These are phyloP conservation scores for Penicillium sp. DNA, from an alignment of 2,329 filamentous ascomycete genomes.

Conservation along the genomic window DNA sequence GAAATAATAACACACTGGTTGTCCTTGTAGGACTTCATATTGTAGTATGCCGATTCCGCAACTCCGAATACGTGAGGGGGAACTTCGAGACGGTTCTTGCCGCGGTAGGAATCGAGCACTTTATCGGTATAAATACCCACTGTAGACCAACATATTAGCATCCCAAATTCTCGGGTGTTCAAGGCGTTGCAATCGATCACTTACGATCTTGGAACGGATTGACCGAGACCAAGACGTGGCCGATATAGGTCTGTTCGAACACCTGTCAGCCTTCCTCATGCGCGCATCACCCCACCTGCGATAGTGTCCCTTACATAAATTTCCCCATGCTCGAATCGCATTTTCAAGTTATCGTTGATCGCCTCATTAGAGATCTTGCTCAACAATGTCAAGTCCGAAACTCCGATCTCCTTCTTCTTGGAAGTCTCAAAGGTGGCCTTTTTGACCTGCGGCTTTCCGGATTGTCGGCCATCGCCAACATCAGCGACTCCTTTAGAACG, in stretches of 20 bases:
- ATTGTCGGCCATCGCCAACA: slow-evolving; percentile 45
- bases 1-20: slow-evolving; percentile 99
- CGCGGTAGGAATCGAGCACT: slow-evolving; percentile 89
- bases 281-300: slow-evolving; percentile 12
- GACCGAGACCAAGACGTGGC: slow-evolving; percentile 97
- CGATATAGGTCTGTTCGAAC: slow-evolving; percentile 77
- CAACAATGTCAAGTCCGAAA: slow-evolving; percentile 93
- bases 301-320: slow-evolving; percentile 68
- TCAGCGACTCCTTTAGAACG: slow-evolving; percentile 44
- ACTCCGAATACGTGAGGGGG: slow-evolving; percentile 97
- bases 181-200: slow-evolving; percentile 31
- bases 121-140: slow-evolving; percentile 96
- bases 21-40: slow-evolving; percentile 99
- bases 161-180: neutral
- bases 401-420: slow-evolving; percentile 99
- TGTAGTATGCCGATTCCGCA: slow-evolving; percentile 95
- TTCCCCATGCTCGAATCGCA: slow-evolving; percentile 93
- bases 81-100: slow-evolving; percentile 92
- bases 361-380: slow-evolving; percentile 99
- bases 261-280: slow-evolving; percentile 14
- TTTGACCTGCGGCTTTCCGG: slow-evolving; percentile 70
- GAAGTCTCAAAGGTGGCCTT: slow-evolving; percentile 94
- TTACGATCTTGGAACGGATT: slow-evolving; percentile 90
- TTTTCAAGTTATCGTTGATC: slow-evolving; percentile 98
- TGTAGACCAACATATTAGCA: slow-evolving; percentile 27